Evolutionary conservation across 805 yeast species (phyloP).

Genomic region (Wickerhamomyces rabaulensis): DNA sequence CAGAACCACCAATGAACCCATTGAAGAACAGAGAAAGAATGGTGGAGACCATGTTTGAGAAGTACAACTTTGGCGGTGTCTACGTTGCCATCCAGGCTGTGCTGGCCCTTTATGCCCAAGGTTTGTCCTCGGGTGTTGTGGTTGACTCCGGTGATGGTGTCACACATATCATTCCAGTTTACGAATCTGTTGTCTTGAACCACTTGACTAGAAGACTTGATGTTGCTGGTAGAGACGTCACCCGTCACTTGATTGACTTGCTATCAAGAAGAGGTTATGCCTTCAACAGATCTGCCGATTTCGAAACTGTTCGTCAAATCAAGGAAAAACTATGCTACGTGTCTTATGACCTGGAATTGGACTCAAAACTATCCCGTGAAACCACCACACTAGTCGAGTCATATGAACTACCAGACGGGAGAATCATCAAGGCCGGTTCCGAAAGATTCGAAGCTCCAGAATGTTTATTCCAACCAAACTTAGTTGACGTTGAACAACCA

Average conservation of each 20-base stretch:
- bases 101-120: constrained; percentile 96
- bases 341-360: constrained; percentile 88
- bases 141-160: constrained; percentile 99
- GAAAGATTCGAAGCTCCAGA: constrained; percentile 97
- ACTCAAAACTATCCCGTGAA: constrained; percentile 80
- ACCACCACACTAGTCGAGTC: constrained; percentile 92
- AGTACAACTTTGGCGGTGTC: constrained; percentile 85
- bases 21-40: constrained; percentile 80
- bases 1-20: constrained; percentile 99
- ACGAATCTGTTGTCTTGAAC: constrained; percentile 93
- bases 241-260: constrained; percentile 89
- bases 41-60: constrained; percentile 92
- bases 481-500: constrained; percentile 94
- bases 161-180: constrained; percentile 96
- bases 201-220: constrained; percentile 89
- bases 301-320: constrained; percentile 96
- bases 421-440: constrained; percentile 88
- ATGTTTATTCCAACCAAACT: constrained; percentile 91
- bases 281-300: constrained; percentile 96
- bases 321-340: constrained; percentile 96
- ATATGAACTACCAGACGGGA: constrained; percentile 95
- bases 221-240: constrained; percentile 97
- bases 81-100: constrained; percentile 97
- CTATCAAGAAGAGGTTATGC: constrained; percentile 95
- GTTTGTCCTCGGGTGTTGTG: constrained; percentile 93